Percentiles rank a stretch among this genome's conserved stretches.
phyloP scores from a whole-genome alignment of 2,329 filamentous ascomycete genomes.

The Dothiorella sarmentorum region DNA sequence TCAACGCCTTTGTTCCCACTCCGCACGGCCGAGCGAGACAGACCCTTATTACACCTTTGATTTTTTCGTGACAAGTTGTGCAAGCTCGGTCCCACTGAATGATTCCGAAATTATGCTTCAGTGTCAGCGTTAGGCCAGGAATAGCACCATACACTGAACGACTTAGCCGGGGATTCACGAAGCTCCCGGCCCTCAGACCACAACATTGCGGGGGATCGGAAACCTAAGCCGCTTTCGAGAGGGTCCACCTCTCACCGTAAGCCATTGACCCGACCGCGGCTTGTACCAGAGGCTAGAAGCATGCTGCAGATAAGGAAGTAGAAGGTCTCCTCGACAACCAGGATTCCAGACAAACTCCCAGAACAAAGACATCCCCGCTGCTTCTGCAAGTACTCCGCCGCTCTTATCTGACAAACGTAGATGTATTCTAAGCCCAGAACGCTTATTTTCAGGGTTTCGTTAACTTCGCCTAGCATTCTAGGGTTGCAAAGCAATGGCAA shows the following conservation, averaged over 20 bases:
- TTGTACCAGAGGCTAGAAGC: not conserved
- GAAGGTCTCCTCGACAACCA: not conserved
- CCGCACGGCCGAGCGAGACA: slow-evolving; percentile 7
- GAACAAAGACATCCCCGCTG: too few species aligned
- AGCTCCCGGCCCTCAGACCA: not conserved
- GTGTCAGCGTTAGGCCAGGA: too few species aligned
- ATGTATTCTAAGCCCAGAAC: not conserved
- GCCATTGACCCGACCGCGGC: not conserved
- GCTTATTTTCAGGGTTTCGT: too few species aligned
- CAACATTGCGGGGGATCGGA: slow-evolving; percentile 8
- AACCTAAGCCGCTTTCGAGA: not conserved
- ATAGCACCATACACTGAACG: too few species aligned
- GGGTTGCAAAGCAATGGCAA: too few species aligned
- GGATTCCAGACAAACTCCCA: not conserved
- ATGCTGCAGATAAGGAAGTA: not conserved
- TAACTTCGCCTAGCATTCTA: too few species aligned
- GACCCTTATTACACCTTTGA: too few species aligned
- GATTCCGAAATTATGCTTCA: too few species aligned
- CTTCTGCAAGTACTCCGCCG: too few species aligned
- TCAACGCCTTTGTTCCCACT: not conserved
- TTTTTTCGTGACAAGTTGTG: too few species aligned
- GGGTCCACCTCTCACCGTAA: not conserved
- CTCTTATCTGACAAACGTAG: not conserved
- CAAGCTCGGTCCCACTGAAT: too few species aligned
- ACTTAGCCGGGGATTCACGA: not conserved